These are phyloP conservation scores for Stachybotrys elegans DNA, from an alignment of 2,329 filamentous ascomycete species.

Conservation along the genomic window DNA sequence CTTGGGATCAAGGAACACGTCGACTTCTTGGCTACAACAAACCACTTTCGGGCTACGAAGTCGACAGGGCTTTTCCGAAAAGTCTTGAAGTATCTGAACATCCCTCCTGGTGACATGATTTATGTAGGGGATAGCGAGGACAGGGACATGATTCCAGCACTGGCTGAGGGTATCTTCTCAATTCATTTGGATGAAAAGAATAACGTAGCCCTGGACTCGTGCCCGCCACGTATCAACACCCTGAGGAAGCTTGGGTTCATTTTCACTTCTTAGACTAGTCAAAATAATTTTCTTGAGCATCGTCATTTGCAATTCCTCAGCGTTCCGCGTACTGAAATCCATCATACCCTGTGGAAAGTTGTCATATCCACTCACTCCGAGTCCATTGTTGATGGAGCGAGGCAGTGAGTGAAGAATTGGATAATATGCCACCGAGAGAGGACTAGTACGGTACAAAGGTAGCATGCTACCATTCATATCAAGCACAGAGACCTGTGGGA, in stretches of 20 bases:
- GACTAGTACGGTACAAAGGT: no score
- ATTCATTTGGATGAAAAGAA: slow-evolving; percentile 19
- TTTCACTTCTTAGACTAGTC: no score
- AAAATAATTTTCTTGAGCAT: no score
- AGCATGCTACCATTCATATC: no score
- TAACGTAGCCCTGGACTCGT: slow-evolving; percentile 4
- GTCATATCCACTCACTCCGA: no score
- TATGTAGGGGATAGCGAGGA: slow-evolving; percentile 23
- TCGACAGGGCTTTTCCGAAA: slow-evolving; percentile 18
- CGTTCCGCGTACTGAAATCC: no score
- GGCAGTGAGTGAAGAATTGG: no score
- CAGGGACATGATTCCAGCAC: slow-evolving; percentile 23
- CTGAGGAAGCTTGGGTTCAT: slow-evolving; percentile 7
- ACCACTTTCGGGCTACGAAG: slow-evolving; percentile 22
- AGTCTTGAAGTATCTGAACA: slow-evolving; percentile 19
- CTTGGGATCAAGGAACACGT: slow-evolving; percentile 17
- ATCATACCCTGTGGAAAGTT: no score
- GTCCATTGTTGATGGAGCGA: no score
- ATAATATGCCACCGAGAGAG: no score
- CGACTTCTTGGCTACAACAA: slow-evolving; percentile 26
- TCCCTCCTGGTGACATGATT: slow-evolving; percentile 18
- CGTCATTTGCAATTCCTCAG: no score
- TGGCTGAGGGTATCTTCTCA: slow-evolving; percentile 18
- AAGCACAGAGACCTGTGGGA: no score
- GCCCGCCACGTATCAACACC: slow-evolving; percentile 10